Evolutionary conservation across 1,284 basidiomycete genomes (phyloP).

Genomic region (Porodaedalea pini): DNA sequence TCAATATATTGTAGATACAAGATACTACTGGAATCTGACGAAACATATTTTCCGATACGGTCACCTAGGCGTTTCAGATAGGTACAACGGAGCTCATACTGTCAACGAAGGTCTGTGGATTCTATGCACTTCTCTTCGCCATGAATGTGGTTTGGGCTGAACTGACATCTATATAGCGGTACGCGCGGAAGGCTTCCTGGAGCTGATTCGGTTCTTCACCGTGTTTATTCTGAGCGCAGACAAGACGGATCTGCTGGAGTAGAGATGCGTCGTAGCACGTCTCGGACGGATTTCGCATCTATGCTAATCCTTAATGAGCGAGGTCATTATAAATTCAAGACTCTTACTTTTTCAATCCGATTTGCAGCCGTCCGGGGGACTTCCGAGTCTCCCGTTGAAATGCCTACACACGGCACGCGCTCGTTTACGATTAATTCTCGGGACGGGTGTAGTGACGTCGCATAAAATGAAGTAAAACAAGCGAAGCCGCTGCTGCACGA

Average conservation of each 20-base stretch:
- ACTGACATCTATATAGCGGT: conserved; percentile 28
- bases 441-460: no score
- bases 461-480: no score
- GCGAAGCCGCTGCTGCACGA: no score
- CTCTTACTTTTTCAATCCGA: no score
- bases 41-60: conserved; percentile 52
- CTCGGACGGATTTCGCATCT: background rate
- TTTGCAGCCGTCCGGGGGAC: no score
- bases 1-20: conserved; percentile 39
- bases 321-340: no score
- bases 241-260: conserved; percentile 26
- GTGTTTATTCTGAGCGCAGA: conserved; percentile 46
- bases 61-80: conserved; percentile 28
- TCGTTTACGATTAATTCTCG: no score
- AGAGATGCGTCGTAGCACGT: background rate
- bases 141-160: background rate
- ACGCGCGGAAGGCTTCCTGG: conserved; percentile 39
- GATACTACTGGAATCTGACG: conserved; percentile 49
- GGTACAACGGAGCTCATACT: conserved; percentile 55
- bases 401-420: no score
- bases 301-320: no score
- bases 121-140: conserved; percentile 5
- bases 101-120: conserved; percentile 50
- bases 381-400: no score
- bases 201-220: conserved; percentile 46